Evolutionary conservation across 441 rosid species (phyloP).

Genomic region (Gossypium laxum): DNA sequence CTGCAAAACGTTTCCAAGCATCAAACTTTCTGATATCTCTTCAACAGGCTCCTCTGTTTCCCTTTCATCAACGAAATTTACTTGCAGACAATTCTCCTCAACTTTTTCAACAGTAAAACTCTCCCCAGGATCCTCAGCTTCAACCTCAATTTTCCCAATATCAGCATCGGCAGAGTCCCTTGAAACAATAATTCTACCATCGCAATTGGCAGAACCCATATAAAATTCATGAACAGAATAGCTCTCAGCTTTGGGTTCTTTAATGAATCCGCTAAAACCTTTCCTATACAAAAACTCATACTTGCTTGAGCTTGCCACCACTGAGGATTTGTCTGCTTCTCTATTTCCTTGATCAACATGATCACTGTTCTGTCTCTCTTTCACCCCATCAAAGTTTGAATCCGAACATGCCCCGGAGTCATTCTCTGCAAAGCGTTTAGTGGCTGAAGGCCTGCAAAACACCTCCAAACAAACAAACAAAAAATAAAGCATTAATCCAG

Average conservation of each 20-base stretch:
- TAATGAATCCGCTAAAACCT: conserved; percentile 34
- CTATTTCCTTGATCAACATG: conserved; percentile 3
- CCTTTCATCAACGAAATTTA: not conserved
- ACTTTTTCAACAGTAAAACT: not conserved
- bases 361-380: not conserved
- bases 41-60: not conserved
- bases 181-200: not conserved
- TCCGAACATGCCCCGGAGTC: conserved; percentile 18
- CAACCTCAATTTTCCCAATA: not conserved
- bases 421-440: conserved; percentile 9
- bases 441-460: conserved; percentile 18
- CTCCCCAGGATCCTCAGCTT: not conserved
- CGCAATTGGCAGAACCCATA: conserved; percentile 4
- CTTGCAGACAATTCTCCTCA: not conserved
- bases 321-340: conserved; percentile 21
- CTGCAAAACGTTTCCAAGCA: not conserved
- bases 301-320: conserved; percentile 27
- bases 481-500: not conserved
- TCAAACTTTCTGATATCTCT: not conserved
- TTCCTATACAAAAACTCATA: conserved; percentile 32
- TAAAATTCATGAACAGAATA: conserved; percentile 33
- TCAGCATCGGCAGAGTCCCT: conserved; percentile 2
- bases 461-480: not conserved
- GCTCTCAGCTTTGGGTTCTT: conserved; percentile 33
- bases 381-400: conserved; percentile 14